These are phyloP conservation scores for Puccinia polysora DNA, from an alignment of 1,284 basidiomycete species.

Conservation along the genomic window DNA sequence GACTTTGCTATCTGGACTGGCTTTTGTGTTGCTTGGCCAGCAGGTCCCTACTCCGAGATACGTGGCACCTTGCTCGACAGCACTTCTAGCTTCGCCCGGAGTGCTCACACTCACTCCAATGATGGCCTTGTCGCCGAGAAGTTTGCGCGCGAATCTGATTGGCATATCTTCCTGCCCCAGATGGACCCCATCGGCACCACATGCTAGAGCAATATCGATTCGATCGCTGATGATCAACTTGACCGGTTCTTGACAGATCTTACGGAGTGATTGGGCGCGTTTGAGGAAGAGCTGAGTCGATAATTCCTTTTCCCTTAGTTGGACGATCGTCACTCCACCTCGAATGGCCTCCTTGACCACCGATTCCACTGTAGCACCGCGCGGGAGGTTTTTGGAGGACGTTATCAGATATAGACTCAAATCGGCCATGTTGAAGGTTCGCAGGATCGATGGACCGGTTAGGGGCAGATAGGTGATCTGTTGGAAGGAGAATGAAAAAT, in stretches of 20 bases:
- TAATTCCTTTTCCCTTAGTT: slow-evolving; percentile 36
- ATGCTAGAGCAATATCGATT: slow-evolving; percentile 75
- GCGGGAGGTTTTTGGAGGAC: slow-evolving; percentile 23
- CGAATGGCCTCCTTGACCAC: slow-evolving; percentile 24
- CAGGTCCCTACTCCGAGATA: slow-evolving; percentile 74
- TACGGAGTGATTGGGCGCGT: slow-evolving; percentile 13
- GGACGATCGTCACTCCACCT: slow-evolving; percentile 33
- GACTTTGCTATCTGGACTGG: slow-evolving; percentile 31
- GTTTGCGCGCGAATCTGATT: slow-evolving; percentile 62
- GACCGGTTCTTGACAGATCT: slow-evolving; percentile 54
- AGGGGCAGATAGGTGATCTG: too few species aligned
- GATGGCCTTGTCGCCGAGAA: slow-evolving; percentile 68
- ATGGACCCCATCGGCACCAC: slow-evolving; percentile 69
- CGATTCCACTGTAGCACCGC: slow-evolving; percentile 20
- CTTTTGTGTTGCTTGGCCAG: slow-evolving; percentile 38
- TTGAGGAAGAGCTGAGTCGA: slow-evolving; percentile 26
- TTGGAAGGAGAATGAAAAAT: too few species aligned
- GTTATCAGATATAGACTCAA: slow-evolving; percentile 35
- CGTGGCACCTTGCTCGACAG: slow-evolving; percentile 62
- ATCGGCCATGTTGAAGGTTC: too few species aligned
- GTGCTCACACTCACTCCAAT: slow-evolving; percentile 78
- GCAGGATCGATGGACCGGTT: too few species aligned
- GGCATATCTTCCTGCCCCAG: slow-evolving; percentile 88
- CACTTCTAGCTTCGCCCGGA: slow-evolving; percentile 60
- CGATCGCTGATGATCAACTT: slow-evolving; percentile 89